Evolutionary conservation across 768 basidiomycete species (phyloP).

Genomic region (Boletus edulis): DNA sequence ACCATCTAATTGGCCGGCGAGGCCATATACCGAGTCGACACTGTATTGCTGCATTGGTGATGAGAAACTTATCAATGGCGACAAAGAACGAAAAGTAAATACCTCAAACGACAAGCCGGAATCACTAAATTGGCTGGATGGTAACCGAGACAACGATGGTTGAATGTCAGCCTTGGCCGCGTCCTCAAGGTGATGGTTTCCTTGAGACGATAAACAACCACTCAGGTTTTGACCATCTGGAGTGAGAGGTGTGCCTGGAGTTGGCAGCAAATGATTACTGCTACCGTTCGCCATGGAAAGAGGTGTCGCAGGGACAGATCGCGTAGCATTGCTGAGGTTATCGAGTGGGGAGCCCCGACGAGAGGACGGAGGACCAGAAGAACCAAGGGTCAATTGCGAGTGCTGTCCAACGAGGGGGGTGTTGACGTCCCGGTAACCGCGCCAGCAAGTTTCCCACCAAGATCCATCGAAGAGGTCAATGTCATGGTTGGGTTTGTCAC

Average conservation of each 20-base stretch:
- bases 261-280: conserved; percentile 55
- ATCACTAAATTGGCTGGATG: conserved; percentile 59
- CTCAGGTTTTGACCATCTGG: conserved; percentile 58
- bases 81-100: conserved; percentile 23
- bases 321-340: conserved; percentile 55
- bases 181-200: conserved; percentile 46
- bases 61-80: conserved; percentile 8
- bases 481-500: conserved; percentile 75
- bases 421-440: conserved; percentile 61
- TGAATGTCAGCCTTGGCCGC: conserved; percentile 56
- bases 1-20: conserved; percentile 49
- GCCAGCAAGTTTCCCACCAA: conserved; percentile 40
- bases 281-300: conserved; percentile 49
- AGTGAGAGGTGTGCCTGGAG: conserved; percentile 61
- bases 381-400: conserved; percentile 43
- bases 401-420: conserved; percentile 59
- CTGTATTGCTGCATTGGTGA: conserved; percentile 46
- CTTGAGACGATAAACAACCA: conserved; percentile 57
- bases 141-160: conserved; percentile 69
- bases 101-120: conserved; percentile 58
- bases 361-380: conserved; percentile 45
- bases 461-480: conserved; percentile 56
- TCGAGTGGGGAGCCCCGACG: conserved; percentile 73
- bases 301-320: conserved; percentile 84
- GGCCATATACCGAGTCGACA: conserved; percentile 49